A percentile compares a stretch with the other conserved stretches of the same genome.
Conservation (phyloP, 176 grass and related monocot genomes). For the Zoysia japonica region DNA sequence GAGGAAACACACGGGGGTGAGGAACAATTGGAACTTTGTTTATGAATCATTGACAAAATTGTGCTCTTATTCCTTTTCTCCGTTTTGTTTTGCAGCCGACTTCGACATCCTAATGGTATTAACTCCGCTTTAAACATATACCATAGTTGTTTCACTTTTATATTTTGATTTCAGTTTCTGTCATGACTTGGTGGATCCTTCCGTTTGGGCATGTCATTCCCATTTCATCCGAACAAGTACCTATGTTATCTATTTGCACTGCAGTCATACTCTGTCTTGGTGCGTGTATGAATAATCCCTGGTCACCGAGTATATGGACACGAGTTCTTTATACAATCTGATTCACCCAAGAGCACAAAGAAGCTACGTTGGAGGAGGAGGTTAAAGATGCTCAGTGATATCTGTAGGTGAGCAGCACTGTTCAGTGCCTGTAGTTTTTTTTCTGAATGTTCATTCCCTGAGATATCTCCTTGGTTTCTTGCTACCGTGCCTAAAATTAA, state of each 20-base stretch:
- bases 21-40: background rate
- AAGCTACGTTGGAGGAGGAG: conserved; percentile 90
- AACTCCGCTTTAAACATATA: conserved; percentile 29
- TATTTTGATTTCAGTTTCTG: conserved; percentile 19
- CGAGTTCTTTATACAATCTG: conserved; percentile 94
- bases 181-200: conserved; percentile 7
- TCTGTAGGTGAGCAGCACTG: conserved; percentile 71
- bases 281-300: conserved; percentile 95
- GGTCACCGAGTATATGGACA: conserved; percentile 97
- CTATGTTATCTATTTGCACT: conserved; percentile 29
- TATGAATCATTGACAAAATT: conserved; percentile 32
- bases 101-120: conserved; percentile 96
- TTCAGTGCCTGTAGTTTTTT: conserved; percentile 17
- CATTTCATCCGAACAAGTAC: conserved; percentile 14
- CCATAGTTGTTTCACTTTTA: conserved; percentile 29
- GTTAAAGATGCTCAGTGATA: conserved; percentile 98
- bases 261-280: conserved; percentile 98
- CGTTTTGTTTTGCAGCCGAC: conserved; percentile 69
- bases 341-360: conserved; percentile 79
- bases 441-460: background rate
- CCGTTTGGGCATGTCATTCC: conserved; percentile 25
- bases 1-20: too few relatives aligned
- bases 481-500: conserved; percentile 2
- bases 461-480: conserved; percentile 20
- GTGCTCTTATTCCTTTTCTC: conserved; percentile 26